These are phyloP conservation scores for Aspergillus campestris DNA, from an alignment of 495 filamentous ascomycete species.

Conservation along the genomic window DNA sequence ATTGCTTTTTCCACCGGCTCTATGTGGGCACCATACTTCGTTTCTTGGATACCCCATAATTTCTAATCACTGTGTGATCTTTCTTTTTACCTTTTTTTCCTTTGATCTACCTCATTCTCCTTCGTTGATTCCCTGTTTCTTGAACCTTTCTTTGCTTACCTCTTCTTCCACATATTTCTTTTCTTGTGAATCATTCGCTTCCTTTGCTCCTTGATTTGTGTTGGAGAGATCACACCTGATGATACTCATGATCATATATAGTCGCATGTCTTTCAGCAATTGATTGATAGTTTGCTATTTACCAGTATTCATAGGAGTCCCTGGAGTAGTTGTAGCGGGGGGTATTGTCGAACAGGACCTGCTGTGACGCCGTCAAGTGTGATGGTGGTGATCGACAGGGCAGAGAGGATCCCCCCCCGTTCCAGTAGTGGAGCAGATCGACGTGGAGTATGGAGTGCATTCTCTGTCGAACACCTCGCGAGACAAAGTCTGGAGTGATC, in stretches of 20 bases:
- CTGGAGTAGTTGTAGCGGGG: too few relatives aligned
- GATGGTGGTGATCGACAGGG: too few relatives aligned
- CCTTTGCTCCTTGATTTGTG: background rate
- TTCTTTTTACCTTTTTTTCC: constrained; percentile 2
- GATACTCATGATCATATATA: constrained; percentile 14
- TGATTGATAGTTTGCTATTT: background rate
- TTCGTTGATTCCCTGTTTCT: constrained; percentile 4
- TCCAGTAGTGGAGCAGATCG: too few relatives aligned
- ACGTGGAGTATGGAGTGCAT: too few relatives aligned
- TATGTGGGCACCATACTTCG: constrained; percentile 12
- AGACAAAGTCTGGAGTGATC: too few relatives aligned
- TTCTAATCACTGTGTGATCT: constrained; percentile 18
- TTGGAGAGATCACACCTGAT: constrained; percentile 10
- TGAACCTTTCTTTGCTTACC: constrained; percentile 1
- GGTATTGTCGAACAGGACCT: too few relatives aligned
- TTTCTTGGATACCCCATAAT: constrained; percentile 19
- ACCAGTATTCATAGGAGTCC: too few relatives aligned
- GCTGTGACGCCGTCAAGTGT: too few relatives aligned
- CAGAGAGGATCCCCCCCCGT: too few relatives aligned
- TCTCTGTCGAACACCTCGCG: too few relatives aligned
- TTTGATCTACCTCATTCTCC: background rate
- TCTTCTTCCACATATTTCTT: constrained; percentile 3
- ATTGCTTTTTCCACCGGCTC: background rate
- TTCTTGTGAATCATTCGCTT: background rate
- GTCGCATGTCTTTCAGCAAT: constrained; percentile 1